Conservation (phyloP, 805 yeast species). For the Starmera quercuum region DNA sequence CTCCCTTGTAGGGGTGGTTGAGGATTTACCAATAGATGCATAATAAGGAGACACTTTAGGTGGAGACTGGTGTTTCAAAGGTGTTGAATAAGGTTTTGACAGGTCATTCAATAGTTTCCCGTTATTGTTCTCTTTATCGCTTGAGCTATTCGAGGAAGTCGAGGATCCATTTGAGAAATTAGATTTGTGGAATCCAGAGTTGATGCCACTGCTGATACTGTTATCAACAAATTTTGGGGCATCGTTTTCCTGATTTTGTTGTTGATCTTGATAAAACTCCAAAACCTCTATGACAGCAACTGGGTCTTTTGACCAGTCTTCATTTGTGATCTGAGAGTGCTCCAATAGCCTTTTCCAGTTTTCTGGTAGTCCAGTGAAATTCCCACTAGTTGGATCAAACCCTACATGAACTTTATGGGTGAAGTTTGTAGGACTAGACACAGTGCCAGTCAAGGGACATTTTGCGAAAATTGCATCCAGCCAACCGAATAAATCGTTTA, state of each 20-base stretch:
- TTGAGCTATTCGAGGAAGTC: slow-evolving; percentile 7
- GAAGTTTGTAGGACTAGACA: slow-evolving; percentile 89
- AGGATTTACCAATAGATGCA: slow-evolving; percentile 1
- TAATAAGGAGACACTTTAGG: slow-evolving; percentile 24
- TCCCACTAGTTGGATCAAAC: slow-evolving; percentile 77
- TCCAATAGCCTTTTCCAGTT: slow-evolving; percentile 86
- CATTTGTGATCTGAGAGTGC: slow-evolving; percentile 84
- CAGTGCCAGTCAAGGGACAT: slow-evolving; percentile 57
- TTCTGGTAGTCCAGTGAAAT: slow-evolving; percentile 86
- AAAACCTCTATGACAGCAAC: slow-evolving; percentile 91
- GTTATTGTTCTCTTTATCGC: slow-evolving; percentile 10
- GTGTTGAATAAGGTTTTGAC: slow-evolving; percentile 32
- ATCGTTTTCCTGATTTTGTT: slow-evolving; percentile 7
- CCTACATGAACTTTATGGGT: slow-evolving; percentile 91
- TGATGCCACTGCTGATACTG: background rate
- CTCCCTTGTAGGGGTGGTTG: slow-evolving; percentile 5
- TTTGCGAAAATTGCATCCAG: slow-evolving; percentile 77
- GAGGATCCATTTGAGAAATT: slow-evolving; percentile 17
- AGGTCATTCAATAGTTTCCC: slow-evolving; percentile 33
- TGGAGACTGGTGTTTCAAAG: slow-evolving; percentile 34
- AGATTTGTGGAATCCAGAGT: slow-evolving; percentile 8
- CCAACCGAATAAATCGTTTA: slow-evolving; percentile 82
- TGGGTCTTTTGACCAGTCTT: slow-evolving; percentile 90
- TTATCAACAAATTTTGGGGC: background rate
- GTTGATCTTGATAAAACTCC: slow-evolving; percentile 57